Evolutionary conservation across 2,329 filamentous ascomycete genomes (phyloP).

Genomic region (Teratosphaeria zuluensis): DNA sequence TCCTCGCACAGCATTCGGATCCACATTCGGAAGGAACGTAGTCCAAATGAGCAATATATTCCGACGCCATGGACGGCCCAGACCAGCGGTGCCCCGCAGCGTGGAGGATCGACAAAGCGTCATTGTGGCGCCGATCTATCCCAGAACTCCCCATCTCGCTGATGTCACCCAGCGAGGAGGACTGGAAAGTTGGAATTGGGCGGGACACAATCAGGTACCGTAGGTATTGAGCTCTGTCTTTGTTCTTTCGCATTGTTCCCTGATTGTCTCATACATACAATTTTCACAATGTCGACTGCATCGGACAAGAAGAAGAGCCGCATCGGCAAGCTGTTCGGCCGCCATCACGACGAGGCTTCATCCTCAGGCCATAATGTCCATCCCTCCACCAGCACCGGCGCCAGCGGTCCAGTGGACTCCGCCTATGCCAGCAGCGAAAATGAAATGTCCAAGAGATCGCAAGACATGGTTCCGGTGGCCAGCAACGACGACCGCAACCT

Average conservation of each 20-base stretch:
- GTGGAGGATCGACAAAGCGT: not conserved
- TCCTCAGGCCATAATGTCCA: not conserved
- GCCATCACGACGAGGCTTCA: not conserved
- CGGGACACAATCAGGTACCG: not conserved
- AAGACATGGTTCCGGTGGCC: conserved; percentile 18
- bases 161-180: not conserved
- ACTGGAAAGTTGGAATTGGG: not conserved
- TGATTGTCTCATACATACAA: not conserved
- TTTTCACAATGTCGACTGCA: not conserved
- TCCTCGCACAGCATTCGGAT: too few relatives aligned
- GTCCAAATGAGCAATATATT: not conserved
- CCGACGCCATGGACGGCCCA: not conserved
- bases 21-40: not conserved
- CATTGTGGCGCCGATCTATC: not conserved
- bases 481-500: conserved; percentile 17
- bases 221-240: not conserved
- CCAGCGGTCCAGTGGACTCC: not conserved
- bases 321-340: not conserved
- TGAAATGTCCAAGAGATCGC: conserved; percentile 1
- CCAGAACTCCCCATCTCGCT: not conserved
- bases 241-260: not conserved
- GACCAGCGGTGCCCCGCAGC: not conserved
- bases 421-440: conserved; percentile 3
- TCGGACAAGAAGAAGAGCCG: not conserved
- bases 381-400: not conserved